These are phyloP conservation scores for Apiotrichum laibachii DNA, from an alignment of 1,284 basidiomycete species.

Conservation along the genomic window DNA sequence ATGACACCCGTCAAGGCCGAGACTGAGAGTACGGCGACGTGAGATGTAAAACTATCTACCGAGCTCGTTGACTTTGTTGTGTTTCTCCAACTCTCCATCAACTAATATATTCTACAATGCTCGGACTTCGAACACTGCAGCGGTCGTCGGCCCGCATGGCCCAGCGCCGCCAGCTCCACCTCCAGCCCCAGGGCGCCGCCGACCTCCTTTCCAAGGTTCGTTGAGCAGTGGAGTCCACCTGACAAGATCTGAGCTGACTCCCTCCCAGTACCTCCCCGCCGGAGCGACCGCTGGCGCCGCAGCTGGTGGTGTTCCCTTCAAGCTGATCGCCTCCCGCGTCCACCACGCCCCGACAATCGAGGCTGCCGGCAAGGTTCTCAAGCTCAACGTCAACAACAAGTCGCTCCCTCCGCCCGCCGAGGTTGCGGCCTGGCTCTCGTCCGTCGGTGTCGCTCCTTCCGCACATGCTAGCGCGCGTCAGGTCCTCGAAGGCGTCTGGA, in stretches of 20 bases:
- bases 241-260: background rate
- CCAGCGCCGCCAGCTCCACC: conserved; percentile 10
- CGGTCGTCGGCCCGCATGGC: background rate
- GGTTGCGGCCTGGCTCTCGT: conserved; percentile 12
- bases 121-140: conserved; percentile 5
- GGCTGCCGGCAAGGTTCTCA: conserved; percentile 11
- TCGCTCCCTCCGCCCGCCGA: conserved; percentile 7
- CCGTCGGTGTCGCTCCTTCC: conserved; percentile 9
- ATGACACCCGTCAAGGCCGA: too few relatives aligned
- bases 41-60: background rate
- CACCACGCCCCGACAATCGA: conserved; percentile 17
- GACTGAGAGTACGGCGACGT: background rate
- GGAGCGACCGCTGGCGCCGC: background rate
- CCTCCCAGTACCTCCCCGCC: conserved; percentile 10
- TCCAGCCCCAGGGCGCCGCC: conserved; percentile 5
- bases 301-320: conserved; percentile 7
- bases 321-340: conserved; percentile 12
- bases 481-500: conserved; percentile 15
- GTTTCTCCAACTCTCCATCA: background rate
- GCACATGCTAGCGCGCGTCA: conserved; percentile 6
- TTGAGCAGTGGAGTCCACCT: background rate
- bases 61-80: too few relatives aligned
- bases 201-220: conserved; percentile 4
- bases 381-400: conserved; percentile 12
- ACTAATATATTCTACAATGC: background rate